These are phyloP conservation scores for Malus asiatica DNA, from an alignment of 306 rosid species.

Conservation along the genomic window DNA sequence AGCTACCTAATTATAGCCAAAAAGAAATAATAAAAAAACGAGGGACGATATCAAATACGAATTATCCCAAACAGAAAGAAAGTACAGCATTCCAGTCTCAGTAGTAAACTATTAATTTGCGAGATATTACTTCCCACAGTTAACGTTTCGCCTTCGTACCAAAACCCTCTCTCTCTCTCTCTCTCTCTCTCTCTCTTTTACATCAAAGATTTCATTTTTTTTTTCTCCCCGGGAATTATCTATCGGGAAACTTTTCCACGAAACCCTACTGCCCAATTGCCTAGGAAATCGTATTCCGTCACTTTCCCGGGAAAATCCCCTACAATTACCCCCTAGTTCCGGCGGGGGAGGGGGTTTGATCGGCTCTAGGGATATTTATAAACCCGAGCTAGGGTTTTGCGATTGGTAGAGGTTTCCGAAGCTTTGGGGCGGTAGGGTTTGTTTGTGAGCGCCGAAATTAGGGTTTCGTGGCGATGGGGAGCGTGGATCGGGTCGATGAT, in stretches of 20 bases:
- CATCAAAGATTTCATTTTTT: neutral
- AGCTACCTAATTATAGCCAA: too few relatives aligned
- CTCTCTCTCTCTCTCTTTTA: neutral
- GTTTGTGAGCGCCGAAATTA: constrained; percentile 1
- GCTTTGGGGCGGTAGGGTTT: neutral
- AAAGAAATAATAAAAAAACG: too few relatives aligned
- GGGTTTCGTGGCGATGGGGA: constrained; percentile 70
- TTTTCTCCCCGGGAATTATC: neutral
- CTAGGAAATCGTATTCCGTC: neutral
- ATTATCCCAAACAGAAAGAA: too few relatives aligned
- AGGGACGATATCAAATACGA: too few relatives aligned
- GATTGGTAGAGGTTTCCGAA: constrained; percentile 14
- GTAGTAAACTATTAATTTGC: neutral
- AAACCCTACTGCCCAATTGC: neutral
- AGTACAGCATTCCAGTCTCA: neutral
- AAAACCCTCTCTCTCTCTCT: neutral
- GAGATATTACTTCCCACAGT: neutral
- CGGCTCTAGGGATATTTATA: neutral
- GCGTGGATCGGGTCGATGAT: constrained; percentile 63
- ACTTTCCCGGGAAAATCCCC: neutral
- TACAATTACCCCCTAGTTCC: neutral
- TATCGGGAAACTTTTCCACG: constrained; percentile 1
- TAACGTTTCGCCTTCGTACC: neutral
- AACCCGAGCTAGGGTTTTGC: constrained; percentile 34
- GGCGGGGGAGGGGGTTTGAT: neutral